Base-by-base conservation (phyloP, 2,329 filamentous ascomycete genomes). In the Claviceps arundinis region DNA sequence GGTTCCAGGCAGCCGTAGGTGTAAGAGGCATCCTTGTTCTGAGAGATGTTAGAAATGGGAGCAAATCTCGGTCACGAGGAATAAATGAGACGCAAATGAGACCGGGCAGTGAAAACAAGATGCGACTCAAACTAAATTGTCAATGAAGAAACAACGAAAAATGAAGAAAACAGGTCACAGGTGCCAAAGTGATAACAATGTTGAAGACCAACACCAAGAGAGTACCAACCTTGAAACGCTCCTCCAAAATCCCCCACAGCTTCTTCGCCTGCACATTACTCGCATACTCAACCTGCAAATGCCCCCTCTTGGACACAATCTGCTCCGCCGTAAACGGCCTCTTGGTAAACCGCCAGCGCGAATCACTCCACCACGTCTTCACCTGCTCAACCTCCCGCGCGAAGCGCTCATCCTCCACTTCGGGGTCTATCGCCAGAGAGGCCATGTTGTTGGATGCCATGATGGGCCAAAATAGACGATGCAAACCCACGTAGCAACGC, bases 1-100 rank as follows among this genome's bases (percentile, higher is more conserved):
- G 93, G 93, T 66, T 98, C 93, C 58, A 98, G 77, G 72, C 93
- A 97, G 64, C 93, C 93, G 66, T 96, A 98, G 53, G 93, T 98
- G 74, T 85, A 95, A 71, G 88, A 94, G 47, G 87, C 87, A 64
- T 93, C 86, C 62, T 82, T 81, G 64, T 78, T 86, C 87, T 95
- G 60, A 54, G 6, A 2, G 26, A 9, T 30, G 26, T 30, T 30
- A 30, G 8, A 4, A 30, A 30, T 30, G 26, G 26, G 22, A 22
- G 22, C 22, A 22, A 22, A 22, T 22, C 3, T 4, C 22, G 22
- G 22, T 22, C 22, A 22, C 3, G 22, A 22, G 22, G 3, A 22
- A 9, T 9, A 9, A 3, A 30, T 4, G 26, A 30, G 8, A 11
- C 8, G 8, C 26, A 30, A 11, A 30, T 30, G 8, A 9, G 26